Evolutionary conservation across 495 filamentous ascomycete species (phyloP).

Genomic region (Penicillium ochrochloron): DNA sequence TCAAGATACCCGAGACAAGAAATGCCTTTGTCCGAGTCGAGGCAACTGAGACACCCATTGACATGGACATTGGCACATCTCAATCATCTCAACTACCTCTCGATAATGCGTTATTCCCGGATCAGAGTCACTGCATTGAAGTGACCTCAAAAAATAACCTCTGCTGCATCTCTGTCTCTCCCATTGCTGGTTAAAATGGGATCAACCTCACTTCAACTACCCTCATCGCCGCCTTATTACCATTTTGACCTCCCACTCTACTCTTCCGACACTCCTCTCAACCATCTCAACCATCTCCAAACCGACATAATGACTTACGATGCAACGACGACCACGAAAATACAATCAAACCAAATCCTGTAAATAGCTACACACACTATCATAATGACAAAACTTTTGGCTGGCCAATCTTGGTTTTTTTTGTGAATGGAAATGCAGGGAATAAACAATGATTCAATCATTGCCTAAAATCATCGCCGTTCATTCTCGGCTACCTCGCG

Average conservation of each 20-base stretch:
- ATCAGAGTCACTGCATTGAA: conserved; percentile 26
- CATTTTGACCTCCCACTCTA: background rate
- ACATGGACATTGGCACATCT: background rate
- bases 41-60: conserved; percentile 17
- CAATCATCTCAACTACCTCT: conserved; percentile 10
- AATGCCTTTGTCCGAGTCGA: conserved; percentile 15
- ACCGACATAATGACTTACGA: conserved; percentile 26
- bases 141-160: conserved; percentile 23
- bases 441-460: background rate
- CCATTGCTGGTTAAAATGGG: conserved; percentile 23
- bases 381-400: conserved; percentile 23
- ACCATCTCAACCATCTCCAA: background rate
- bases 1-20: conserved; percentile 9
- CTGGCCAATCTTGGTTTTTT: conserved; percentile 17
- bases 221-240: background rate
- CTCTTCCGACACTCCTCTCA: background rate
- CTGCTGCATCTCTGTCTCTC: conserved; percentile 26
- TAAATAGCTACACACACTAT: conserved; percentile 27
- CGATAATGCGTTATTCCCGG: conserved; percentile 24
- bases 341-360: conserved; percentile 22
- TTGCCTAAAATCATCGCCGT: background rate
- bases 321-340: conserved; percentile 24
- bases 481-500: background rate
- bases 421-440: background rate
- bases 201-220: background rate